Evolutionary conservation across 192 early-diverging fungal species (phyloP), one percentile per base, ranked within the genome.

Genomic region (Backusella parvicylindrica): DNA sequence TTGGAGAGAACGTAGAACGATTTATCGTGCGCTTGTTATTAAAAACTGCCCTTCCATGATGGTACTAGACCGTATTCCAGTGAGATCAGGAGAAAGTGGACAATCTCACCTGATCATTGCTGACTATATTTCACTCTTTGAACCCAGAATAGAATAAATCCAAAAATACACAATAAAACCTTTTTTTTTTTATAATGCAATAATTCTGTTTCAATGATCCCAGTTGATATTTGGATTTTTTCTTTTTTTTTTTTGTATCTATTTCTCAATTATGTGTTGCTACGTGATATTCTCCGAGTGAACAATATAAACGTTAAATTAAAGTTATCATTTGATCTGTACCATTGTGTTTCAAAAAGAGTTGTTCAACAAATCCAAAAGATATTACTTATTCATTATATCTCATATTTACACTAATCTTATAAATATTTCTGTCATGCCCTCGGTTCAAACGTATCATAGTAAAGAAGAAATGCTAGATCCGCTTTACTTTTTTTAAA

Each of bases 21-120:
- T 38, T n/a, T 76, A 76, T 15, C 49, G 75, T 9, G 75, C 75
- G n/a, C 37, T 68, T 41, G 3, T 76, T 41, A 56, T 76, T 28
- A 53, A 49, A 28, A 35, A 15, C 13, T 60, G 68, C 21, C 11
- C 28, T 9, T 31, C 13, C 16, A 53, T 76, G 16, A 13, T 8
- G 0, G n/a, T 35, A 11, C 4, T 76, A 1, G 75, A 76, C 37
- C 26, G 50, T 31, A 8, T 49, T 13, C 7, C 12, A 8, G 53
- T 76, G 16, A 41, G 21, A 26, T 3, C 18, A 18, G 73, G 64
- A 64, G 47, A 53, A 13, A 31, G 26, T 13, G 38, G 65, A n/a
- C 21, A 64, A 37, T 30, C 73, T 28, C 35, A 47, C 16, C 15
- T 40, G 21, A 31, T 35, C 41, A 30, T 74, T 15, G 23, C 50